phyloP scores from a whole-genome alignment of 2,329 filamentous ascomycete species.

The Westerdykella aurantiaca region DNA sequence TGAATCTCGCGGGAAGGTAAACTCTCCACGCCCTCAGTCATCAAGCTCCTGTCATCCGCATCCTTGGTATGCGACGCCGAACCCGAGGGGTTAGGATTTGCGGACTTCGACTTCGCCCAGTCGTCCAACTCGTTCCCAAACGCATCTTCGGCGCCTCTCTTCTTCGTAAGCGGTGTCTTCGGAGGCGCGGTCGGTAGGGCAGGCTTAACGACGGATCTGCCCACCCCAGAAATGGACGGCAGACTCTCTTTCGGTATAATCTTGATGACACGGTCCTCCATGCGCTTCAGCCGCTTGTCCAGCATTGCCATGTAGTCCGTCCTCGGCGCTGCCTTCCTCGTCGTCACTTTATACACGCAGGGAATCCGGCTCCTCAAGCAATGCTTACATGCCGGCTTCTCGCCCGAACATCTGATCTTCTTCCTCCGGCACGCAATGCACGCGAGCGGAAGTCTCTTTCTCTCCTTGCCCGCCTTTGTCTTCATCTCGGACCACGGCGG shows the following conservation, averaged over 20 bases:
- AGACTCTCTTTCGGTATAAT: conserved; percentile 83
- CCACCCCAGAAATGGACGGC: conserved; percentile 60
- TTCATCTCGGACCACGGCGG: conserved; percentile 50
- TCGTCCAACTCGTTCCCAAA: conserved; percentile 76
- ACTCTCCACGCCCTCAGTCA: conserved; percentile 75
- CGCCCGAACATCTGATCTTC: conserved; percentile 95
- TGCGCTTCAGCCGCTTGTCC: conserved; percentile 88
- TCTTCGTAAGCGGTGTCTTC: conserved; percentile 60
- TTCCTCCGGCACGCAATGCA: conserved; percentile 95
- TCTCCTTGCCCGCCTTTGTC: conserved; percentile 78
- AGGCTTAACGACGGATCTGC: conserved; percentile 79
- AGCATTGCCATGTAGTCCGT: conserved; percentile 99
- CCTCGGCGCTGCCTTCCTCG: conserved; percentile 84
- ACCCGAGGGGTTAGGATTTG: conserved; percentile 50
- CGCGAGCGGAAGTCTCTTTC: conserved; percentile 84
- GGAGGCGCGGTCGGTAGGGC: conserved; percentile 54
- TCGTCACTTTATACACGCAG: conserved; percentile 96
- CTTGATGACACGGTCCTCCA: conserved; percentile 97
- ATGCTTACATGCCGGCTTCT: conserved; percentile 96
- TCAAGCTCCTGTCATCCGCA: conserved; percentile 67
- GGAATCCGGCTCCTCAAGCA: conserved; percentile 87
- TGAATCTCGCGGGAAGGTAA: conserved; percentile 83
- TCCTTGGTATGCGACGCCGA: conserved; percentile 44
- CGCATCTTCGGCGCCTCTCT: conserved; percentile 78
- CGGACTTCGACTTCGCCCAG: conserved; percentile 61